A percentile compares a stretch with the other conserved stretches of the same genome.
Evolutionary conservation across 352 stramenopile genomes (phyloP).

Genomic region (Pythium volutum): DNA sequence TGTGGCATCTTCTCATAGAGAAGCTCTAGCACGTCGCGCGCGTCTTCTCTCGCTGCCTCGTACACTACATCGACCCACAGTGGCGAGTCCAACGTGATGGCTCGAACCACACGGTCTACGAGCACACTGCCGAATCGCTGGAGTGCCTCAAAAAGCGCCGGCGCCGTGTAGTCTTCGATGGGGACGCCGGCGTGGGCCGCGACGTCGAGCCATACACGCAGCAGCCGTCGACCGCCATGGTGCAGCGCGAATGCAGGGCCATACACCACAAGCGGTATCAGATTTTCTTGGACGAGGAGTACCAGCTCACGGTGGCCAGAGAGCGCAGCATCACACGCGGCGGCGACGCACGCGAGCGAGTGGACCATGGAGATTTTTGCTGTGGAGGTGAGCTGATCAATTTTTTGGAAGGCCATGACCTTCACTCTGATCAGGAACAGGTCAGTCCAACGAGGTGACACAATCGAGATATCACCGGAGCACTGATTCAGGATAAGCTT

Average conservation of each 20-base stretch:
- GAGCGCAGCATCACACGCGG: constrained; percentile 2
- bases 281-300: neutral
- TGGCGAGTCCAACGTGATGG: neutral
- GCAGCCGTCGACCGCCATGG: neutral
- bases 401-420: no score
- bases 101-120: neutral
- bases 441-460: no score
- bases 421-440: no score
- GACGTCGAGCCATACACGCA: constrained; percentile 5
- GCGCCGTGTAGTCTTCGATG: neutral
- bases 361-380: neutral
- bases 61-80: neutral
- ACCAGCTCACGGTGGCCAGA: neutral
- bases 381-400: neutral
- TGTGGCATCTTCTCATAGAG: no score
- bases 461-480: no score
- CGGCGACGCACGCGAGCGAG: neutral
- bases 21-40: no score
- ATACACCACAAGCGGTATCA: neutral
- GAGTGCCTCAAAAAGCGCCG: neutral
- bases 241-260: neutral
- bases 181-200: neutral
- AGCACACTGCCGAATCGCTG: neutral
- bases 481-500: no score
- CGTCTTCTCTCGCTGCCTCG: neutral